Percentiles rank a stretch among this genome's conserved stretches.
Conservation (phyloP, 306 rosid genomes). For the Begonia loranthoides region DNA sequence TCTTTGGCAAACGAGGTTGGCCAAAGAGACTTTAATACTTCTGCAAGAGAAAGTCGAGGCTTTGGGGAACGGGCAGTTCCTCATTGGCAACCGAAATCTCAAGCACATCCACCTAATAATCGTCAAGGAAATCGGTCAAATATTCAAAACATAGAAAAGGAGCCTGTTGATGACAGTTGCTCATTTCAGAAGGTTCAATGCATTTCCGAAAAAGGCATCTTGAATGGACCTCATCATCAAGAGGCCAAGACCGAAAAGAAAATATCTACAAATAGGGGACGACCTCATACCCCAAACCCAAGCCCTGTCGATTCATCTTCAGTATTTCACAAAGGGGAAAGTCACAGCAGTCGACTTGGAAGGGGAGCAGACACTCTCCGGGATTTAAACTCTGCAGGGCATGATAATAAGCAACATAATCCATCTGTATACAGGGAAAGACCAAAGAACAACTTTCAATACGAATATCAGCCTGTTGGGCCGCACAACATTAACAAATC, state of each 20-base stretch:
- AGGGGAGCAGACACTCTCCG: slow-evolving; percentile 54
- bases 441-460: slow-evolving; percentile 44
- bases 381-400: slow-evolving; percentile 47
- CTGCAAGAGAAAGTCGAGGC: slow-evolving; percentile 48
- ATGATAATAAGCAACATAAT: slow-evolving; percentile 40
- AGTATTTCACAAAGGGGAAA: slow-evolving; percentile 46
- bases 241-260: slow-evolving; percentile 48
- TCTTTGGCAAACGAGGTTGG: slow-evolving; percentile 24
- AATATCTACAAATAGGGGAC: slow-evolving; percentile 36
- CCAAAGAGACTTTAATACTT: slow-evolving; percentile 30
- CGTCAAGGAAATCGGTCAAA: slow-evolving; percentile 26
- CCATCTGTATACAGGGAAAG: slow-evolving; percentile 49
- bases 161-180: slow-evolving; percentile 16
- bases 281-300: slow-evolving; percentile 33
- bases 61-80: slow-evolving; percentile 38
- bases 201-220: slow-evolving; percentile 23
- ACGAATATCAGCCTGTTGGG: slow-evolving; percentile 80
- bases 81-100: slow-evolving; percentile 88
- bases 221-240: slow-evolving; percentile 25
- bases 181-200: slow-evolving; percentile 30
- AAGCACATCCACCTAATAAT: slow-evolving; percentile 25
- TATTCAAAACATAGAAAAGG: slow-evolving; percentile 30
- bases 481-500: slow-evolving; percentile 30
- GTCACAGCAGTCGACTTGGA: slow-evolving; percentile 40
- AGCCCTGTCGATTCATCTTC: slow-evolving; percentile 22